Evolutionary conservation across 2,329 filamentous ascomycete species (phyloP).

Genomic region (Colletotrichum lini): DNA sequence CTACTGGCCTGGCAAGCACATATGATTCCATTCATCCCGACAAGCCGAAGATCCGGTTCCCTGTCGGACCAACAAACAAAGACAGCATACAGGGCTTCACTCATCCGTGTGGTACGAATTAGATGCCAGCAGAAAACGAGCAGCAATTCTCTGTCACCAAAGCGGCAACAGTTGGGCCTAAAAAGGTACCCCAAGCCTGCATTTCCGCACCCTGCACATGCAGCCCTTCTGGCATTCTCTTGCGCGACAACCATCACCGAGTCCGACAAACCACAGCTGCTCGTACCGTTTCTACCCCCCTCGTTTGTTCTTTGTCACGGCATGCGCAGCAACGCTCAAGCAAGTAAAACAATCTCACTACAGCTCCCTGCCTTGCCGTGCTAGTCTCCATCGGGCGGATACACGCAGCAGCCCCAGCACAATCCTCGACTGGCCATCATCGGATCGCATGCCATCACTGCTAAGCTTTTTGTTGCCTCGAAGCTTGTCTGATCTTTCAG

Average conservation of each 20-base stretch:
- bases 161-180: constrained; percentile 17
- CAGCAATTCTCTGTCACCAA: constrained; percentile 18
- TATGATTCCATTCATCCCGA: not conserved
- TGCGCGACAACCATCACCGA: not conserved
- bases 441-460: constrained; percentile 31
- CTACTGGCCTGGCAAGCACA: not conserved
- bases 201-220: constrained; percentile 5
- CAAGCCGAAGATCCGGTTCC: constrained; percentile 1
- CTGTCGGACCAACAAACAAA: not conserved
- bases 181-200: not conserved
- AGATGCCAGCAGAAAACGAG: constrained; percentile 8
- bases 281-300: not conserved
- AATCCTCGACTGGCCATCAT: constrained; percentile 11
- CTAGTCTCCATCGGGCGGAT: constrained; percentile 2
- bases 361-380: constrained; percentile 14
- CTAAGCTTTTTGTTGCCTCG: constrained; percentile 41
- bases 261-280: constrained; percentile 10
- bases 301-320: constrained; percentile 21
- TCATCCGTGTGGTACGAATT: not conserved
- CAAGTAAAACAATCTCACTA: constrained; percentile 7
- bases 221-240: constrained; percentile 5
- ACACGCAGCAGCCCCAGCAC: constrained; percentile 4
- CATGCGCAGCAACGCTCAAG: constrained; percentile 10
- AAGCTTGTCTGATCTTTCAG: constrained; percentile 41
- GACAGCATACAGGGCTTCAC: not conserved